Evolutionary conservation across 768 basidiomycete genomes (phyloP).

Genomic region (Boletus edulis): DNA sequence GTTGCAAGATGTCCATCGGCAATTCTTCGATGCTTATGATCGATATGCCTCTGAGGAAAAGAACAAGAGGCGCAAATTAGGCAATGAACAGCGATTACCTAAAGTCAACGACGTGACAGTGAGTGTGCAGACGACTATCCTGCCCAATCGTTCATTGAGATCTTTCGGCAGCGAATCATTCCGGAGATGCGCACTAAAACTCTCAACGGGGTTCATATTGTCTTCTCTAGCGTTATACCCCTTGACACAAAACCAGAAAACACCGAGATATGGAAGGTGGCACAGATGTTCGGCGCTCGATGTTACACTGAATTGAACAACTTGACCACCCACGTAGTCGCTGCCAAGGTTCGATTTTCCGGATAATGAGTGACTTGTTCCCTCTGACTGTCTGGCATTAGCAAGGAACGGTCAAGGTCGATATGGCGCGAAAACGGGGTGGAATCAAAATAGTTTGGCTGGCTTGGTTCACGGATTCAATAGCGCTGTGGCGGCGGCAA

Average conservation of each 20-base stretch:
- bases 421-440: slow-evolving; percentile 72
- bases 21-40: slow-evolving; percentile 73
- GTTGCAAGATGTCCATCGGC: slow-evolving; percentile 73
- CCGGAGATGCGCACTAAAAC: slow-evolving; percentile 73
- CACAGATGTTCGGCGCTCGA: slow-evolving; percentile 84
- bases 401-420: slow-evolving; percentile 91
- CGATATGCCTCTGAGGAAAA: slow-evolving; percentile 28
- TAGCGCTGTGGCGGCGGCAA: slow-evolving; percentile 84
- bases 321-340: slow-evolving; percentile 86
- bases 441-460: slow-evolving; percentile 84
- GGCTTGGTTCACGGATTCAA: slow-evolving; percentile 85
- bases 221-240: slow-evolving; percentile 95
- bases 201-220: slow-evolving; percentile 74
- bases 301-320: slow-evolving; percentile 67
- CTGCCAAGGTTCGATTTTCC: slow-evolving; percentile 63
- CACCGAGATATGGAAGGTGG: slow-evolving; percentile 83
- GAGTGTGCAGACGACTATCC: slow-evolving; percentile 22
- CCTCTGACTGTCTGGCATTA: slow-evolving; percentile 28
- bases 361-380: slow-evolving; percentile 1
- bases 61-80: slow-evolving; percentile 28
- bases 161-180: slow-evolving; percentile 67
- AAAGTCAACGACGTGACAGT: slow-evolving; percentile 77
- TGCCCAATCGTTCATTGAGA: background rate
- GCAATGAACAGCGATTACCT: slow-evolving; percentile 25
- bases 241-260: slow-evolving; percentile 77